Conservation (phyloP, 371 early-diverging fungal genomes). For the Syncephalastrum monosporum region DNA sequence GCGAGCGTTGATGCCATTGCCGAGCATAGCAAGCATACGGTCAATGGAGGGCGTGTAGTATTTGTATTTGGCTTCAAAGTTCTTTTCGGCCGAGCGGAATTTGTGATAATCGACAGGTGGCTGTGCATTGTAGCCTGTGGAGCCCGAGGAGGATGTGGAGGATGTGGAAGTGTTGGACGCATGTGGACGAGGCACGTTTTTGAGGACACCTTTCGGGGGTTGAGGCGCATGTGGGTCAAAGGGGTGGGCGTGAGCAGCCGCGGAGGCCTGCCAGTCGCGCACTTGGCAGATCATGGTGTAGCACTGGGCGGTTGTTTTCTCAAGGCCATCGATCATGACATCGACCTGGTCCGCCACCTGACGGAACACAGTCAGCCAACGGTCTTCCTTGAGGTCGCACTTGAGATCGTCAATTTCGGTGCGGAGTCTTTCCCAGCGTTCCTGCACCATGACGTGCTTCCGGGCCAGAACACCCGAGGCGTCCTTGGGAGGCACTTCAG, state of each 20-base stretch:
- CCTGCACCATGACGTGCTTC: slow-evolving; percentile 35
- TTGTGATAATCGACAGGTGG: slow-evolving; percentile 53
- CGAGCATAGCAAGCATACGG: slow-evolving; percentile 59
- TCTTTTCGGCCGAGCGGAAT: slow-evolving; percentile 51
- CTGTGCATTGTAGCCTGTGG: slow-evolving; percentile 1
- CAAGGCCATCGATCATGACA: slow-evolving; percentile 62
- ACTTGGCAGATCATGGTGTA: slow-evolving; percentile 48
- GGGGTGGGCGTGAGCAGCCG: slow-evolving; percentile 1
- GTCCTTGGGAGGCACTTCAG: slow-evolving; percentile 29
- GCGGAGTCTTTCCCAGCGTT: slow-evolving; percentile 48
- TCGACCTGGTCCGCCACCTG: slow-evolving; percentile 60
- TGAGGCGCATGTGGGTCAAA: slow-evolving; percentile 11
- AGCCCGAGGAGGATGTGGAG: slow-evolving; percentile 15
- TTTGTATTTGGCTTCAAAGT: slow-evolving; percentile 65
- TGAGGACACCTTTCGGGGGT: slow-evolving; percentile 20
- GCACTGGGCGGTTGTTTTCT: slow-evolving; percentile 55
- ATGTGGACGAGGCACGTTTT: slow-evolving; percentile 14
- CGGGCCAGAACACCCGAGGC: slow-evolving; percentile 32
- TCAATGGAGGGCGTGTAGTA: slow-evolving; percentile 62
- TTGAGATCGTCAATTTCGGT: slow-evolving; percentile 51
- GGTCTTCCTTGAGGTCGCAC: slow-evolving; percentile 61
- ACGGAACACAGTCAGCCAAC: slow-evolving; percentile 61
- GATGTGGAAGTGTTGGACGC: slow-evolving; percentile 20
- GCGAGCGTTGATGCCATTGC: slow-evolving; percentile 55
- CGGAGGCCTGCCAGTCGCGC: slow-evolving; percentile 30